phyloP scores from a whole-genome alignment of 805 yeast genomes.

The Wickerhamiella shivajii region DNA sequence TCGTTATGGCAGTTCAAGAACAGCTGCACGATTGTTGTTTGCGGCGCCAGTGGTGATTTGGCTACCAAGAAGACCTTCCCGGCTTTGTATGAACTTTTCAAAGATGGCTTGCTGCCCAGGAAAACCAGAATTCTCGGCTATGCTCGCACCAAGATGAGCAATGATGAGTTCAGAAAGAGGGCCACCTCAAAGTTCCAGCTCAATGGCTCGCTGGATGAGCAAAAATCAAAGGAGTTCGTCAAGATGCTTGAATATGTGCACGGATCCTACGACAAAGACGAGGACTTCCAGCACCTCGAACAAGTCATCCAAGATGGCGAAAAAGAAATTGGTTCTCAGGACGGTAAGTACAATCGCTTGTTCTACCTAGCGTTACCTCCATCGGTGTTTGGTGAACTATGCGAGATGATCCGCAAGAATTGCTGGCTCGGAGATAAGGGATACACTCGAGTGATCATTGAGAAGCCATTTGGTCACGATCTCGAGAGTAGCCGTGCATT shows the following conservation, averaged over 20 bases:
- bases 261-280: slow-evolving; percentile 69
- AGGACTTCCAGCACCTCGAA: slow-evolving; percentile 52
- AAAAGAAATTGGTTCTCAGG: slow-evolving; percentile 20
- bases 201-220: slow-evolving; percentile 30
- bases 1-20: slow-evolving; percentile 9
- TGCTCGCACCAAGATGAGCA: slow-evolving; percentile 67
- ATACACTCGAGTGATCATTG: slow-evolving; percentile 69
- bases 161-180: slow-evolving; percentile 53
- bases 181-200: slow-evolving; percentile 48
- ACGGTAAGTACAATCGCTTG: slow-evolving; percentile 49
- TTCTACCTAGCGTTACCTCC: slow-evolving; percentile 95
- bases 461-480: slow-evolving; percentile 96
- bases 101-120: slow-evolving; percentile 63
- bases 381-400: slow-evolving; percentile 70
- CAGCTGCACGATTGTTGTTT: slow-evolving; percentile 15
- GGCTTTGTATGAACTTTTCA: slow-evolving; percentile 30
- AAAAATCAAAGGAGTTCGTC: slow-evolving; percentile 45
- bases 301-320: slow-evolving; percentile 47
- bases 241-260: slow-evolving; percentile 48
- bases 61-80: slow-evolving; percentile 26
- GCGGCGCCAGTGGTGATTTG: slow-evolving; percentile 21
- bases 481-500: slow-evolving; percentile 61
- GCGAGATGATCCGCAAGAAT: slow-evolving; percentile 51
- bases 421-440: slow-evolving; percentile 54
- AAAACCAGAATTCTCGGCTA: slow-evolving; percentile 72